Percentiles rank a stretch among this genome's conserved stretches.
Conservation (phyloP, 2,329 filamentous ascomycete genomes). For the Cytospora piceicola region DNA sequence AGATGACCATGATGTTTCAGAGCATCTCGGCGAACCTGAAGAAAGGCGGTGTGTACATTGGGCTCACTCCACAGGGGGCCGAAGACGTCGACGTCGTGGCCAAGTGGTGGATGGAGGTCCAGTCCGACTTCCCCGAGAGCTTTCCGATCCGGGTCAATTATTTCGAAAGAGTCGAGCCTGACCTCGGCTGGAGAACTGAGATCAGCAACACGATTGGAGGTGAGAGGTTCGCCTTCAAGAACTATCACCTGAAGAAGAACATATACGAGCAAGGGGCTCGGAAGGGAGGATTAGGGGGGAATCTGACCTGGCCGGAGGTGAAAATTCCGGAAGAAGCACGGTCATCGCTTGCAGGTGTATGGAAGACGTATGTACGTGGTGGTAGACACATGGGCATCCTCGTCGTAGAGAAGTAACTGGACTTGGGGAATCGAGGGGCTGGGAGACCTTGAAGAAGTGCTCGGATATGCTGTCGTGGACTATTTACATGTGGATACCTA, state of each 20-base stretch:
- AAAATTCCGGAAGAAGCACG: constrained; percentile 31
- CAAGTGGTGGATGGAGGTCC: constrained; percentile 1
- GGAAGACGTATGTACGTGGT: constrained; percentile 9
- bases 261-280: constrained; percentile 38
- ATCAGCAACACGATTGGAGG: constrained; percentile 10
- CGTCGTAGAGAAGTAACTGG: constrained; percentile 24
- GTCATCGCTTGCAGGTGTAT: constrained; percentile 9
- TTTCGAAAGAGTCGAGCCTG: constrained; percentile 20
- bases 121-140: neutral
- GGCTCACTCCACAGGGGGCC: constrained; percentile 33
- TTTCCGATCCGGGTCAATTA: constrained; percentile 24
- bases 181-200: constrained; percentile 29
- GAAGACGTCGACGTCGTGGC: constrained; percentile 28
- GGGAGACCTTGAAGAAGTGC: neutral
- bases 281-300: constrained; percentile 36
- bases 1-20: constrained; percentile 41
- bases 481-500: neutral
- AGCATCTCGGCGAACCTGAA: constrained; percentile 43
- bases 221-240: constrained; percentile 35
- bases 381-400: constrained; percentile 22
- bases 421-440: neutral
- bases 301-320: constrained; percentile 35
- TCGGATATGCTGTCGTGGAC: neutral
- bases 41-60: constrained; percentile 41
- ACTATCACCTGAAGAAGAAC: constrained; percentile 37